Percentiles rank a stretch among this genome's conserved stretches.
phyloP scores from a whole-genome alignment of 352 stramenopile genomes.

The Phytophthora macrochlamydospora region DNA sequence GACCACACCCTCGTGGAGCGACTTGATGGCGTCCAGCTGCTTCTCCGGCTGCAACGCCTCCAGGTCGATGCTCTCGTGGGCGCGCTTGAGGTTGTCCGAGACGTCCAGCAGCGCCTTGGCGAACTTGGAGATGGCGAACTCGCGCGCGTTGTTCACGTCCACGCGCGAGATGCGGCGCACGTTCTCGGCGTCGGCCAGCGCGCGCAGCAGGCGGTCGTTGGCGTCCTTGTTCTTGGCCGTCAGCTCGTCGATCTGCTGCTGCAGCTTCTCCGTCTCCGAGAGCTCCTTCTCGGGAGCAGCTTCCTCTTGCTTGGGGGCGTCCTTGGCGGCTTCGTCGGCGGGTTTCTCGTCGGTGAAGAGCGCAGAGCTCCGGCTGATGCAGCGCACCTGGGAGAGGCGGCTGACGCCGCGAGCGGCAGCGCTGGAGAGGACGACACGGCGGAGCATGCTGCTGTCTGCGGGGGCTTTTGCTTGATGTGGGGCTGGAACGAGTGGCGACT shows the following conservation, averaged over 20 bases:
- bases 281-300: conserved; percentile 20
- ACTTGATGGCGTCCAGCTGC: conserved; percentile 70
- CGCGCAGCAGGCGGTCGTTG: conserved; percentile 89
- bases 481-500: not conserved
- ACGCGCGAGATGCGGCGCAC: conserved; percentile 93
- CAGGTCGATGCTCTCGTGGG: conserved; percentile 89
- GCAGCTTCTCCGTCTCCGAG: conserved; percentile 48
- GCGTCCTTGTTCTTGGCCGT: conserved; percentile 76
- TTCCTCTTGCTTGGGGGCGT: conserved; percentile 17
- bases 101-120: conserved; percentile 97
- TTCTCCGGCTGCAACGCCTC: conserved; percentile 75
- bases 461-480: not conserved
- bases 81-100: conserved; percentile 97
- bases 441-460: conserved; percentile 45
- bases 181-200: conserved; percentile 98
- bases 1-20: conserved; percentile 85
- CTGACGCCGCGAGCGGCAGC: conserved; percentile 32
- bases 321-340: conserved; percentile 23
- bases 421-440: conserved; percentile 61
- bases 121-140: conserved; percentile 97
- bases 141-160: conserved; percentile 93
- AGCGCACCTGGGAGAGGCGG: conserved; percentile 48
- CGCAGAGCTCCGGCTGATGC: conserved; percentile 46
- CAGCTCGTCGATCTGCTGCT: conserved; percentile 76
- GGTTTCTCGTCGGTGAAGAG: conserved; percentile 66